Evolutionary conservation across 1,284 basidiomycete species (phyloP), one percentile per base, ranked within the genome.

Genomic region (Heimioporus retisporus): DNA sequence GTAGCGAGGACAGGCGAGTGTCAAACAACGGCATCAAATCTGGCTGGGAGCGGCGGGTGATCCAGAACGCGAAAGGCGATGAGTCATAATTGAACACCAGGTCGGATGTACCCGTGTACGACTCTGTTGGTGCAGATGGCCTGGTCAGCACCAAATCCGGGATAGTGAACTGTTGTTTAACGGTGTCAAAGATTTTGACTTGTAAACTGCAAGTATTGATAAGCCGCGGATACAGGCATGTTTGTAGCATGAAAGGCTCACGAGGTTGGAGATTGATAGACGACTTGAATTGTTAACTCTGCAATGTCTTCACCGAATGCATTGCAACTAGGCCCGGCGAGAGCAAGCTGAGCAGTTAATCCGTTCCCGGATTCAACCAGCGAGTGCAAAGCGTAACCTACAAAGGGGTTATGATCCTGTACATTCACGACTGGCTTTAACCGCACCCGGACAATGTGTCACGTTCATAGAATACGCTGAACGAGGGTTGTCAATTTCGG

Each of bases 31-130:
- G 89, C 48, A 78, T 73, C 6, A 82, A 84, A 25, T 84, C 78
- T 21, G 88, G 88, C 44, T 87, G 82, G 14, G 86, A 86, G 53
- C 87, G 84, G 43, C 91, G 86, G 3, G 88, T 90, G 68, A 93
- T 88, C 92, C 92, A 94, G 79, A 93, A 94, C 1, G 88, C 87
- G 76, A 94, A 94, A 0, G 91, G 90, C 0, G 83, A 81, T 2
- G 85, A 50, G 3, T 88, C 82, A 73, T 90, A 89, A 73, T 93
- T 88, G 82, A 94, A 94, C 4, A 86, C 74, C 6, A 91, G 79
- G 69, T 91, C 89, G 0, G 86, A 87, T 3, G 71, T 80, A 6
- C 76, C 68, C 50, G 73, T 78, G 69, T 78, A 80, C 6, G 81
- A 79, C 5, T 70, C 71, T 4, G 73, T 74, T 3, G 81, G 75